A percentile compares a stretch with the other conserved stretches of the same genome.
Conservation (phyloP, 2,329 filamentous ascomycete species). For the Acrocalymma vagum region DNA sequence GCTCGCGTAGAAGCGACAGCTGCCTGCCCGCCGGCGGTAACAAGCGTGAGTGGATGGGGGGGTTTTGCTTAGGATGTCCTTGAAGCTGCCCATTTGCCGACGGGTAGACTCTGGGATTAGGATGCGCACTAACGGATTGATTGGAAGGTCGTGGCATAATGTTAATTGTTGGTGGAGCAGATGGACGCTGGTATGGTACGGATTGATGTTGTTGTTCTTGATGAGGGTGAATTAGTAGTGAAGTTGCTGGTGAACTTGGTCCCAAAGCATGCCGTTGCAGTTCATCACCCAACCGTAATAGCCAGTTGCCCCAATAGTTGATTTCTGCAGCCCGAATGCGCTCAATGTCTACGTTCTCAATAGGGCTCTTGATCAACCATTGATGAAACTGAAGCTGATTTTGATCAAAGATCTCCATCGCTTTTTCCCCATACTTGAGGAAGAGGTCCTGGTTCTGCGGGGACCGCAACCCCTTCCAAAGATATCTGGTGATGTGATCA, state of each 20-base stretch:
- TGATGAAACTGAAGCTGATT: conserved; percentile 16
- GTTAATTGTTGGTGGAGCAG: too few species aligned
- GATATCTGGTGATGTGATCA: conserved; percentile 55
- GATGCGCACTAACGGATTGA: too few species aligned
- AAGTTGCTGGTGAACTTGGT: too few species aligned
- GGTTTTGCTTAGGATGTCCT: too few species aligned
- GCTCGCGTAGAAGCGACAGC: conserved; percentile 49
- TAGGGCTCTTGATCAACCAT: background rate
- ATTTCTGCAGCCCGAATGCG: conserved; percentile 4
- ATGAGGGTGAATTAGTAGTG: too few species aligned
- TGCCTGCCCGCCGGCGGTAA: conserved; percentile 46
- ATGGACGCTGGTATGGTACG: too few species aligned
- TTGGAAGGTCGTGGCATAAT: too few species aligned
- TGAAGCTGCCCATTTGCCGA: too few species aligned
- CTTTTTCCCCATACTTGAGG: conserved; percentile 14
- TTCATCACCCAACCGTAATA: conserved; percentile 1
- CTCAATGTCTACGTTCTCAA: background rate
- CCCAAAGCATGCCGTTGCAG: too few species aligned
- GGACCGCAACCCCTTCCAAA: conserved; percentile 41
- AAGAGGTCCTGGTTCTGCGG: background rate
- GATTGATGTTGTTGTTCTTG: too few species aligned
- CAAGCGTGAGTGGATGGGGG: too few species aligned
- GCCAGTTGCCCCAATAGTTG: conserved; percentile 2
- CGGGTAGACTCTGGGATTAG: too few species aligned
- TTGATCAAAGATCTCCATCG: conserved; percentile 7